These are phyloP conservation scores for Vitis rupestris DNA, from an alignment of 164 flowering plant genomes.

Conservation along the genomic window DNA sequence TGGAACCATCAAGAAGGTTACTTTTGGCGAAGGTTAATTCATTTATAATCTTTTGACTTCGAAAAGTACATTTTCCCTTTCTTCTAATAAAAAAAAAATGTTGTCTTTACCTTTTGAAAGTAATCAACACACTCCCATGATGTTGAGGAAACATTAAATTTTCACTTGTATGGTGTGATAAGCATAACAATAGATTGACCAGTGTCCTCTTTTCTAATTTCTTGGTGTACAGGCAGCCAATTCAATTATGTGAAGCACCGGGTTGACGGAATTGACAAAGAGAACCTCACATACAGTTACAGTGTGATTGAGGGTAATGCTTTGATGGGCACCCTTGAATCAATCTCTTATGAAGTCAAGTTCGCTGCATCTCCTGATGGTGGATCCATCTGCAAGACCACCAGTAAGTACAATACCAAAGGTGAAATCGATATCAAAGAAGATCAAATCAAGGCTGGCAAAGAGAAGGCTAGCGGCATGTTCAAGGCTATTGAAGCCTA, in stretches of 20 bases:
- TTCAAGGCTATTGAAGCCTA: slow-evolving; percentile 44
- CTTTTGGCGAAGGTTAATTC: slow-evolving; percentile 15
- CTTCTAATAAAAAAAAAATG: too few species aligned
- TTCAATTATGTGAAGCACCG: slow-evolving; percentile 18
- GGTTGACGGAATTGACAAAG: slow-evolving; percentile 25
- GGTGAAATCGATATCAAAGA: slow-evolving; percentile 21
- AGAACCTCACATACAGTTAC: slow-evolving; percentile 18
- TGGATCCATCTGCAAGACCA: slow-evolving; percentile 26
- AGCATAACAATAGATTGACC: not conserved
- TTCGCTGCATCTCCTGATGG: slow-evolving; percentile 23
- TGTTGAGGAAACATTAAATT: too few species aligned
- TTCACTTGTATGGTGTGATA: too few species aligned
- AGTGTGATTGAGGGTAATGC: slow-evolving; percentile 33
- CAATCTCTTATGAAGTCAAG: slow-evolving; percentile 25
- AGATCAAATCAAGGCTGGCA: slow-evolving; percentile 32
- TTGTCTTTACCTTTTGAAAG: too few species aligned
- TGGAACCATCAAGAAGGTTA: slow-evolving; percentile 23
- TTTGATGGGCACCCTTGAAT: slow-evolving; percentile 23
- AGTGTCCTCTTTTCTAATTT: not conserved
- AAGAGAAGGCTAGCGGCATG: slow-evolving; percentile 28
- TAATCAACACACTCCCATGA: too few species aligned
- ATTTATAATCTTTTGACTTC: not conserved
- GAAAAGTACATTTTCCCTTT: too few species aligned
- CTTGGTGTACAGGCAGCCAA: slow-evolving; percentile 9
- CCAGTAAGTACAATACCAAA: slow-evolving; percentile 20